Percentiles rank a stretch among this genome's conserved stretches.
Conservation (phyloP, 306 rosid genomes). For the Prosopis cineraria region DNA sequence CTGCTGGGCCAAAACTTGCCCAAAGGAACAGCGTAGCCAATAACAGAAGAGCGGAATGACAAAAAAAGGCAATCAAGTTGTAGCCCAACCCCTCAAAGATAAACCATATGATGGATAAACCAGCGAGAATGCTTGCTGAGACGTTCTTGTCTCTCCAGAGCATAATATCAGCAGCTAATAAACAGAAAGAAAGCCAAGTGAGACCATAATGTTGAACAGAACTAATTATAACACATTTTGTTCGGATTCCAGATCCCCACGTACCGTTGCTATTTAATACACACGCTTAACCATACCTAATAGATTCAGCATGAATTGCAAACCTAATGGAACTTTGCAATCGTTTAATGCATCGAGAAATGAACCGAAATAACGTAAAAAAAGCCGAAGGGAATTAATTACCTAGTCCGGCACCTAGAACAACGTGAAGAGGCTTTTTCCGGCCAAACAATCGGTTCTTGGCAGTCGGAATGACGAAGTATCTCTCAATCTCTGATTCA, state of each 20-base stretch:
- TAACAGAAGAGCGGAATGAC: constrained; percentile 46
- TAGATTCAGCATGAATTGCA: neutral
- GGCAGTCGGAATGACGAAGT: constrained; percentile 38
- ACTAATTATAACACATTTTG: neutral
- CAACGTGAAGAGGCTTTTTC: constrained; percentile 55
- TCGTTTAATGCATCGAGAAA: neutral
- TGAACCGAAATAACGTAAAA: neutral
- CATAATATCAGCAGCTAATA: constrained; percentile 62
- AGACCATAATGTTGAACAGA: neutral
- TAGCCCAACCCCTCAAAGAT: constrained; percentile 52
- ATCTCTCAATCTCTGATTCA: constrained; percentile 48
- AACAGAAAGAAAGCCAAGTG: constrained; percentile 20
- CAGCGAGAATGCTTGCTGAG: constrained; percentile 44
- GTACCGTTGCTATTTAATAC: neutral
- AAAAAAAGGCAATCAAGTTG: constrained; percentile 50
- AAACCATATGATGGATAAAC: constrained; percentile 54
- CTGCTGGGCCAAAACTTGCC: constrained; percentile 43
- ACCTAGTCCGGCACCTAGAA: constrained; percentile 64
- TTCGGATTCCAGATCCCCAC: neutral
- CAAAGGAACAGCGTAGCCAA: constrained; percentile 50
- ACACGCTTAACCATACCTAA: neutral
- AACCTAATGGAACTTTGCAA: neutral
- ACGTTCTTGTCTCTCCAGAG: constrained; percentile 57
- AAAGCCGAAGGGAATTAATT: constrained; percentile 7
- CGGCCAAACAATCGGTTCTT: constrained; percentile 59